Percentiles rank a stretch among this genome's conserved stretches.
Conservation (phyloP, 345 rosid species). For the Salix viminalis region DNA sequence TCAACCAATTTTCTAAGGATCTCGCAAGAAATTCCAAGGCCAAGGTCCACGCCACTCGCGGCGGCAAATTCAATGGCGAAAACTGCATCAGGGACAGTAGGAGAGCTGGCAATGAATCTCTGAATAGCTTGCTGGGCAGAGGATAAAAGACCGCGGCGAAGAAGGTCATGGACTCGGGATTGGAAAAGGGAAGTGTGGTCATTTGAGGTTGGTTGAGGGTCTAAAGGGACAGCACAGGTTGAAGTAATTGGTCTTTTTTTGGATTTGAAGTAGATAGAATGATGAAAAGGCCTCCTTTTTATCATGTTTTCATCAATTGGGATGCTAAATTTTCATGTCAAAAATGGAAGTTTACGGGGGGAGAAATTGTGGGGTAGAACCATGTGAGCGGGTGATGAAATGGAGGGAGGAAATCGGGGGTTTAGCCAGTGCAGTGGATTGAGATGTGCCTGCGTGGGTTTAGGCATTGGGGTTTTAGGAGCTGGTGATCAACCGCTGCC, state of each 20-base stretch:
- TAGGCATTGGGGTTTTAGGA: background rate
- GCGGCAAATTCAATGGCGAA: conserved; percentile 36
- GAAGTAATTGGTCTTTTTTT: conserved; percentile 28
- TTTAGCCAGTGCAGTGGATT: background rate
- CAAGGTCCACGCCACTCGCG: conserved; percentile 41
- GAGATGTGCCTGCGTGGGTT: background rate
- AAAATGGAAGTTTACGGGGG: background rate
- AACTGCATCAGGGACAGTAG: conserved; percentile 37
- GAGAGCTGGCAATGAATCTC: conserved; percentile 31
- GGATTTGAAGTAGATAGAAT: conserved; percentile 23
- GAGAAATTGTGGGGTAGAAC: background rate
- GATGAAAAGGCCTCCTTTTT: conserved; percentile 1
- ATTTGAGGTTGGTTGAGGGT: conserved; percentile 15
- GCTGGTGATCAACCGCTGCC: background rate
- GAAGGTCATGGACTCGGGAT: conserved; percentile 43
- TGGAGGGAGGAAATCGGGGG: background rate
- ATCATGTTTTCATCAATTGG: background rate
- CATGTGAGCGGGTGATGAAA: background rate
- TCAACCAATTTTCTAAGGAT: conserved; percentile 43
- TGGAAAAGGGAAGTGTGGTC: conserved; percentile 40
- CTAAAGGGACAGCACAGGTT: conserved; percentile 28
- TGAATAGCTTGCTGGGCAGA: conserved; percentile 43
- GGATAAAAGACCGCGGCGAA: conserved; percentile 35
- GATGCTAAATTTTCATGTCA: background rate
- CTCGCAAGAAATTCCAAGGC: conserved; percentile 23